Conservation (phyloP, 208 protist species). For the Crithidia mellificae region DNA sequence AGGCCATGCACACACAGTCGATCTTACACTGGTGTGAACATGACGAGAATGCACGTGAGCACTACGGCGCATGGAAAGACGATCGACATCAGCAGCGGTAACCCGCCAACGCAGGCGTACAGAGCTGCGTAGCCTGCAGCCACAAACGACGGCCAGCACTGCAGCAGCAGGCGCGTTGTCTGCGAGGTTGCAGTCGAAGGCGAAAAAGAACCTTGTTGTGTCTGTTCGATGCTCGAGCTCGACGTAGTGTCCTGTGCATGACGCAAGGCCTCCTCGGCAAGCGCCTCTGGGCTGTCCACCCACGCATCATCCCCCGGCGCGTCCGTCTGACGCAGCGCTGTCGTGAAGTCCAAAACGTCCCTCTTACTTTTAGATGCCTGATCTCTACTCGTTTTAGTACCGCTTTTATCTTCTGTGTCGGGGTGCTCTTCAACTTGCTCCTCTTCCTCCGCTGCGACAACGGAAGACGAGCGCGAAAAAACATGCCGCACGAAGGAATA, state of each 20-base stretch:
- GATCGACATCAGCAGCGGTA: conserved; percentile 57
- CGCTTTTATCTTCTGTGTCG: neutral
- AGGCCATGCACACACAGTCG: neutral
- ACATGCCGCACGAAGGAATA: neutral
- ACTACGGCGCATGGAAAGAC: conserved; percentile 47
- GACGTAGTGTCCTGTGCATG: neutral
- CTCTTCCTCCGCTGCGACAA: neutral
- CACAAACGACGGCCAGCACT: conserved; percentile 55
- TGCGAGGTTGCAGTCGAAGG: too few relatives aligned
- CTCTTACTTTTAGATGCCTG: neutral
- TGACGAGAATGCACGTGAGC: conserved; percentile 20
- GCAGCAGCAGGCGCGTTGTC: conserved; percentile 22
- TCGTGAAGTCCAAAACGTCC: conserved; percentile 9
- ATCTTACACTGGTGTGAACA: conserved; percentile 4
- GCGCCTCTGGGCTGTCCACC: conserved; percentile 62
- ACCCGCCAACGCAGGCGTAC: conserved; percentile 55
- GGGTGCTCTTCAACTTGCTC: neutral
- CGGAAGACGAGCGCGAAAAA: neutral
- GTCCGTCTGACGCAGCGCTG: neutral
- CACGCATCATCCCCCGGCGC: conserved; percentile 62
- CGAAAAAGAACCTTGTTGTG: neutral
- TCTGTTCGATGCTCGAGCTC: too few relatives aligned
- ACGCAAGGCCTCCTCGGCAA: conserved; percentile 39
- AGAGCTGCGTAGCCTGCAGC: conserved; percentile 46
- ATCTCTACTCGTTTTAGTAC: neutral